Evolutionary conservation across 306 rosid genomes (phyloP), one percentile per base, ranked within the genome.

Genomic region (Gleditsia sinensis): DNA sequence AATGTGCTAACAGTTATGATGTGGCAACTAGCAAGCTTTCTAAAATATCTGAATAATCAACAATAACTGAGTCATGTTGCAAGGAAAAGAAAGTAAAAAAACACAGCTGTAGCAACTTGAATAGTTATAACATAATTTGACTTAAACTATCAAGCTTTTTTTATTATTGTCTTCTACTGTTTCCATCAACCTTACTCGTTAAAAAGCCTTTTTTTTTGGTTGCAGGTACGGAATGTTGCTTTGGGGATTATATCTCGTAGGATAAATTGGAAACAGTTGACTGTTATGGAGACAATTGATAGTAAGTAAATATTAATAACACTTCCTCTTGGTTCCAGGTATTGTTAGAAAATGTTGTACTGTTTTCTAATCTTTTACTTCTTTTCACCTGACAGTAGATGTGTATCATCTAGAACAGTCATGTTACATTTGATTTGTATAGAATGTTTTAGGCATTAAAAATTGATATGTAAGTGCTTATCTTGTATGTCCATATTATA

Each of bases 151-250:
- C 16, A 4, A 39, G 27, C 28, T 33, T n/a, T 11, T 0, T 19
- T 60, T 58, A 50, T 67, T 34, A 20, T 73, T 67, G 53, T 53
- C 69, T 12, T 69, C 25, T 68, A 9, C 58, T n/a, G 34, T 69
- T 39, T 65, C 55, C 21, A 8, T 42, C 55, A 42, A 14, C 54
- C 63, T 36, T 24, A 19, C 43, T 45, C 34, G 11, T 61, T 66
- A 43, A 72, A 72, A 73, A 50, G 9, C 17, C 39, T 61, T 61
- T 72, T 46, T 76, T 64, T 61, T 19, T 36, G 9, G 75, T 81
- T 63, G 67, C 86, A 94, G 98, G 98, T 94, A 24, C 94, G 97
- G 4, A 94, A 88, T 80, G 85, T 94, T 81, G 98, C 98, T 32
- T 68, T 89, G 82, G 98, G 97, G 30, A 84, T 94, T 68, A 88